Evolutionary conservation across 169 alveolate species (phyloP).

Genomic region (Plasmodium chabaudi): DNA sequence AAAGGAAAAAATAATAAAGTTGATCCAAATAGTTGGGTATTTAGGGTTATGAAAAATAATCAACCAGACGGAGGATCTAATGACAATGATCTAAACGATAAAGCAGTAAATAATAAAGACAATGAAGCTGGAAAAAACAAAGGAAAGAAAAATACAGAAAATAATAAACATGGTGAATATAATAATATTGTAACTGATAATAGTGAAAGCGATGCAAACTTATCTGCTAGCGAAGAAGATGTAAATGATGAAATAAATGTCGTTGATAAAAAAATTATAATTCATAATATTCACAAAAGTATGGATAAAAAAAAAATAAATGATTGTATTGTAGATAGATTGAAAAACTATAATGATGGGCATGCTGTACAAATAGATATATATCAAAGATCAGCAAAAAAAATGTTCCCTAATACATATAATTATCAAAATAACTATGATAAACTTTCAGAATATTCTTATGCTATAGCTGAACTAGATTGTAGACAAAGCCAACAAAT

Average conservation of each 20-base stretch:
- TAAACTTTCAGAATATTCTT: slow-evolving; percentile 33
- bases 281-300: slow-evolving; percentile 69
- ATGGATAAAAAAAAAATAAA: slow-evolving; percentile 74
- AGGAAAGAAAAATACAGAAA: neutral
- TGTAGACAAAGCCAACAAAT: slow-evolving; percentile 72
- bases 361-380: slow-evolving; percentile 76
- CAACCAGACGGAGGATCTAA: neutral
- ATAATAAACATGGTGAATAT: neutral
- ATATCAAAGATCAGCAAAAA: slow-evolving; percentile 46
- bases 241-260: slow-evolving; percentile 34
- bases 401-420: slow-evolving; percentile 7
- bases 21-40: slow-evolving; percentile 71
- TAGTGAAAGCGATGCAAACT: slow-evolving; percentile 6
- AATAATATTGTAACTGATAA: slow-evolving; percentile 1
- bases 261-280: slow-evolving; percentile 60
- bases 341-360: slow-evolving; percentile 69
- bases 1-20: slow-evolving; percentile 29
- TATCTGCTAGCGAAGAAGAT: neutral
- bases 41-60: slow-evolving; percentile 47
- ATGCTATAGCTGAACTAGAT: slow-evolving; percentile 74
- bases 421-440: slow-evolving; percentile 23
- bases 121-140: neutral
- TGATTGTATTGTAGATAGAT: slow-evolving; percentile 62
- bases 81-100: neutral
- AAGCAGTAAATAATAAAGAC: neutral